These are phyloP conservation scores for Leptographium lundbergii DNA, from an alignment of 2,329 filamentous ascomycete genomes.

Conservation along the genomic window DNA sequence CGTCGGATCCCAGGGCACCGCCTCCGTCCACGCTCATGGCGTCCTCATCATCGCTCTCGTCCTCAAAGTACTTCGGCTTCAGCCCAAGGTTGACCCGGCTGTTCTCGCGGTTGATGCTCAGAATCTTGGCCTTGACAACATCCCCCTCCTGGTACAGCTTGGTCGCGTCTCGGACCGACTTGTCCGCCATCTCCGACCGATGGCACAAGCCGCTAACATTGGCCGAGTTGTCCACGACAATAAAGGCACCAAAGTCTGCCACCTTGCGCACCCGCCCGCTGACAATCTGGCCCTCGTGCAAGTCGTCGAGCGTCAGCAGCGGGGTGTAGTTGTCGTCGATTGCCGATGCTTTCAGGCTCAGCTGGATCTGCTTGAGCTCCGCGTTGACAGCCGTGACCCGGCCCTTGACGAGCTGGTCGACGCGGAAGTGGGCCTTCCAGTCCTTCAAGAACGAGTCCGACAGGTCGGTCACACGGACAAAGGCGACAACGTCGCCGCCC, in stretches of 20 bases:
- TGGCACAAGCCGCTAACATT: slow-evolving; percentile 93
- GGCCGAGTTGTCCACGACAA: slow-evolving; percentile 72
- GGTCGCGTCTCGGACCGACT: slow-evolving; percentile 66
- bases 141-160: slow-evolving; percentile 87
- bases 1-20: slow-evolving; percentile 28
- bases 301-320: slow-evolving; percentile 59
- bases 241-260: slow-evolving; percentile 89
- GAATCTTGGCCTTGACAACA: slow-evolving; percentile 78
- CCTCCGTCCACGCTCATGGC: slow-evolving; percentile 28
- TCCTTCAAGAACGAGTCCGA: slow-evolving; percentile 89
- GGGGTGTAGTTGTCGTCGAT: slow-evolving; percentile 63
- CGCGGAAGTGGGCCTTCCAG: slow-evolving; percentile 80
- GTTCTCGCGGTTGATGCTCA: slow-evolving; percentile 63
- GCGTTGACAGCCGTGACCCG: slow-evolving; percentile 64
- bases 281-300: slow-evolving; percentile 68
- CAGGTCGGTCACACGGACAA: slow-evolving; percentile 76
- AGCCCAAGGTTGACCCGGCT: slow-evolving; percentile 78
- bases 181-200: slow-evolving; percentile 81
- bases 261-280: slow-evolving; percentile 89
- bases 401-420: slow-evolving; percentile 83
- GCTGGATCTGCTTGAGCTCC: slow-evolving; percentile 58
- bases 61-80: slow-evolving; percentile 80
- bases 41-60: slow-evolving; percentile 27
- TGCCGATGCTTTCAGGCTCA: slow-evolving; percentile 78
- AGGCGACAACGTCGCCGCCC: slow-evolving; percentile 67